phyloP scores from a whole-genome alignment of 2,329 filamentous ascomycete species.

The Zymoseptoria passerinii region DNA sequence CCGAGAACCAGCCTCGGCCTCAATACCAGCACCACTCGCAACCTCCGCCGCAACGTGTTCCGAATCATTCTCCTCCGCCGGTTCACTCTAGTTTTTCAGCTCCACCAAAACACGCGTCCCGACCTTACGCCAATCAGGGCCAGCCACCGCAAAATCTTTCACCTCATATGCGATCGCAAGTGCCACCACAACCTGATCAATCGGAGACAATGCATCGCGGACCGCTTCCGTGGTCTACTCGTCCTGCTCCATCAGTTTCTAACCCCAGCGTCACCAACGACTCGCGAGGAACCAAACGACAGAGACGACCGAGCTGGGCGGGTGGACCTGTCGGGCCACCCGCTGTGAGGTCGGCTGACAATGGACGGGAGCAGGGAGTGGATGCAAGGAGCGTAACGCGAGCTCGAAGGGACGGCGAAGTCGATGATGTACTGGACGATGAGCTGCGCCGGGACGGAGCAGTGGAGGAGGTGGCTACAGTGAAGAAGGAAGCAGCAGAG shows the following conservation, averaged over 20 bases:
- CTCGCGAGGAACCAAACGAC: neutral
- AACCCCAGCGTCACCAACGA: neutral
- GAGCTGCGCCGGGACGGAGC: neutral
- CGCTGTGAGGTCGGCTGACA: neutral
- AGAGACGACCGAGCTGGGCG: neutral
- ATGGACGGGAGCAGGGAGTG: neutral
- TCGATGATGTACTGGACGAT: neutral
- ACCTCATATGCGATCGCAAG: neutral
- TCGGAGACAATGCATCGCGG: neutral
- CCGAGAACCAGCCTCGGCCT: neutral
- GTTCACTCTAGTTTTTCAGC: neutral
- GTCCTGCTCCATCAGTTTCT: neutral
- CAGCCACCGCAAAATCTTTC: neutral
- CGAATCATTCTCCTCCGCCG: neutral
- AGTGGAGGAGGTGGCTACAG: neutral
- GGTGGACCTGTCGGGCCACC: neutral
- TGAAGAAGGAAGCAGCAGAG: neutral
- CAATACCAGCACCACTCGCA: neutral
- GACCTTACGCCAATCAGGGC: neutral
- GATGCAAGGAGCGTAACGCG: neutral
- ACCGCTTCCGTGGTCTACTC: neutral
- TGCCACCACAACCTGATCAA: neutral
- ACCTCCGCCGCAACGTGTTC: neutral
- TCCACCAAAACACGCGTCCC: neutral
- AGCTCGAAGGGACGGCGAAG: neutral